These are phyloP conservation scores for Viola odorata DNA, from an alignment of 345 rosid genomes.

Conservation along the genomic window DNA sequence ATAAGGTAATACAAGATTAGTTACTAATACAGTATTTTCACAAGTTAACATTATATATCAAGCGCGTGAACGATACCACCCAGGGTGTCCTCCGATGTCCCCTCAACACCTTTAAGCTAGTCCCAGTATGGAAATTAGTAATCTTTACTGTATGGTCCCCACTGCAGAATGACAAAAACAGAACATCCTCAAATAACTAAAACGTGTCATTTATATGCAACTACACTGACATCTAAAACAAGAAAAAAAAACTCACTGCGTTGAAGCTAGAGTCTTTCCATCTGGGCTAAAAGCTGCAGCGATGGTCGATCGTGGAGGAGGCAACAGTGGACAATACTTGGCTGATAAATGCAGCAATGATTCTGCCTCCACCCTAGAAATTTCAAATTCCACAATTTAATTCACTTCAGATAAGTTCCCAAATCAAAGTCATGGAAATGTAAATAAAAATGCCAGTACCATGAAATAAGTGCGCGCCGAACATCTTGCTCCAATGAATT, in stretches of 20 bases:
- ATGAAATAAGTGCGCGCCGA: conserved; percentile 56
- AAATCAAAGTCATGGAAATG: not conserved
- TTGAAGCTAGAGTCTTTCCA: conserved; percentile 72
- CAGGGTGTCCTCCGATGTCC: conserved; percentile 98
- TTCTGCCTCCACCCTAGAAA: conserved; percentile 68
- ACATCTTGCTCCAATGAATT: conserved; percentile 42
- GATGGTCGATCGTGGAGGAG: conserved; percentile 83
- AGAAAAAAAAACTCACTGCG: conserved; percentile 54
- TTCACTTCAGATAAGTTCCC: not conserved
- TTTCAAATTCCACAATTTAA: not conserved
- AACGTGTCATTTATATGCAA: not conserved
- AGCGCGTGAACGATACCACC: conserved; percentile 64
- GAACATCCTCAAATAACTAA: not conserved
- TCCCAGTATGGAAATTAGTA: conserved; percentile 81
- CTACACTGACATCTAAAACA: not conserved
- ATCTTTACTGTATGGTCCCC: conserved; percentile 91
- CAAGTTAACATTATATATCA: too few relatives aligned
- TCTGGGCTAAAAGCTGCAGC: conserved; percentile 85
- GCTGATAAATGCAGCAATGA: conserved; percentile 65
- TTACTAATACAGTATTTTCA: not conserved
- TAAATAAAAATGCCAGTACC: conserved; percentile 31
- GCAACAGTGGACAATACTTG: conserved; percentile 58
- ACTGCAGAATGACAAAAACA: conserved; percentile 27
- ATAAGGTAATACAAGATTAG: not conserved
- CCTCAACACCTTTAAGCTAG: conserved; percentile 80